Conservation (phyloP, 208 protist species). For the Leishmania arabica region DNA sequence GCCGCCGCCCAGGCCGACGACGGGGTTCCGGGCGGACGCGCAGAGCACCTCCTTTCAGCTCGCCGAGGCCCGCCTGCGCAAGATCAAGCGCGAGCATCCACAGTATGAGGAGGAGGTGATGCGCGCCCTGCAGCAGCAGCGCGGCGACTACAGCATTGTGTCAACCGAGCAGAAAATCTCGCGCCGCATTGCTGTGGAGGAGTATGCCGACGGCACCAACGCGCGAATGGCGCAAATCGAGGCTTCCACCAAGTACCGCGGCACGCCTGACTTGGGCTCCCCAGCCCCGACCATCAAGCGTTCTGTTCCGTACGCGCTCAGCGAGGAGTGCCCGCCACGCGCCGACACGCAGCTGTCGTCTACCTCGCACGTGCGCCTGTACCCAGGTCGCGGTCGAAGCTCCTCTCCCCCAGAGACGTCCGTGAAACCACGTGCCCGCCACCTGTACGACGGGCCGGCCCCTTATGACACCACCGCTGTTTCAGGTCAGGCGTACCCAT, state of each 20-base stretch:
- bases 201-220: slow-evolving; percentile 47
- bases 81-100: slow-evolving; percentile 42
- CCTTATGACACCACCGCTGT: slow-evolving; percentile 49
- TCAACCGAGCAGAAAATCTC: slow-evolving; percentile 48
- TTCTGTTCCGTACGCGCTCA: slow-evolving; percentile 60
- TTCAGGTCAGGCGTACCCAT: slow-evolving; percentile 57
- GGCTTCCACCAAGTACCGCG: slow-evolving; percentile 33
- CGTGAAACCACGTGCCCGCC: slow-evolving; percentile 28
- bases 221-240: slow-evolving; percentile 40
- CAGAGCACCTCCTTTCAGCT: slow-evolving; percentile 50
- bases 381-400: slow-evolving; percentile 40
- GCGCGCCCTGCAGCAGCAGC: slow-evolving; percentile 33
- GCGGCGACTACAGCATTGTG: slow-evolving; percentile 54
- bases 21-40: slow-evolving; percentile 8
- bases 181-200: slow-evolving; percentile 41
- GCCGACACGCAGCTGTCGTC: slow-evolving; percentile 34
- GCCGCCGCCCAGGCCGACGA: slow-evolving; percentile 8
- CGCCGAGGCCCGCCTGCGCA: slow-evolving; percentile 56
- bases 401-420: slow-evolving; percentile 21
- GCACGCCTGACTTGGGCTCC: slow-evolving; percentile 34
- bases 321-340: slow-evolving; percentile 37
- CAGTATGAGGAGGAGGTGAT: slow-evolving; percentile 31
- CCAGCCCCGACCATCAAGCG: slow-evolving; percentile 34
- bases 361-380: slow-evolving; percentile 32
- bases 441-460: slow-evolving; percentile 30